Evolutionary conservation across 768 basidiomycete genomes (phyloP), one percentile per base, ranked within the genome.

Genomic region (Boletales sp.): DNA sequence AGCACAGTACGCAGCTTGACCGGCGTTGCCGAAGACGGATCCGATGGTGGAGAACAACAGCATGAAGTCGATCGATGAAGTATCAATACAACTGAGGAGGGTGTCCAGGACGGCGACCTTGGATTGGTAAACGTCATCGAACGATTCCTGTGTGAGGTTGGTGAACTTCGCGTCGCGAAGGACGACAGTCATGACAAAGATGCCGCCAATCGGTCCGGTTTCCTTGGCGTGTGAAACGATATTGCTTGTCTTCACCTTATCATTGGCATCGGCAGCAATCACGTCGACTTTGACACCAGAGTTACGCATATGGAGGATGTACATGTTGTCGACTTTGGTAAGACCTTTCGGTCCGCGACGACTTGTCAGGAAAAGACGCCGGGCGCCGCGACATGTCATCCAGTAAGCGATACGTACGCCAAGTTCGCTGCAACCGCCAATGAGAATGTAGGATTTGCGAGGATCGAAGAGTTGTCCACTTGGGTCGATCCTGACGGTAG

Each of bases 171-270:
- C 61, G 40, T 70, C 68, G 10, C 63, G 65, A 38, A 70, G 69
- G 21, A 70, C 67, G 19, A 68, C 61, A 1, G 68, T 66, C 68
- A 70, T 70, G 40, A 70, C 56, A 35, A 70, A 61, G 44, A 67
- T 48, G 28, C 68, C 68, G 37, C 68, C 68, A 19, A 70, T 60
- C 2, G 65, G 58, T 2, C 65, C 63, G 7, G 39, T 53, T 18
- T 57, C 50, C 38, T 55, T 51, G 1, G 67, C 58, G 5, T 49
- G 48, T 21, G 60, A 54, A 31, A 67, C 41, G 49, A 70, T 55
- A 3, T 48, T 28, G 8, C 59, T 49, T 5, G 64, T 68, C 12
- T 66, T 60, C 28, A 5, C 55, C 40, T 50, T 56, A 48, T 57
- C 53, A 11, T 50, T 37, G 8, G 67, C 65, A 35, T 65, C 59